Evolutionary conservation across 345 rosid species (phyloP), one percentile per base, ranked within the genome.

Genomic region (Jatropha curcas): DNA sequence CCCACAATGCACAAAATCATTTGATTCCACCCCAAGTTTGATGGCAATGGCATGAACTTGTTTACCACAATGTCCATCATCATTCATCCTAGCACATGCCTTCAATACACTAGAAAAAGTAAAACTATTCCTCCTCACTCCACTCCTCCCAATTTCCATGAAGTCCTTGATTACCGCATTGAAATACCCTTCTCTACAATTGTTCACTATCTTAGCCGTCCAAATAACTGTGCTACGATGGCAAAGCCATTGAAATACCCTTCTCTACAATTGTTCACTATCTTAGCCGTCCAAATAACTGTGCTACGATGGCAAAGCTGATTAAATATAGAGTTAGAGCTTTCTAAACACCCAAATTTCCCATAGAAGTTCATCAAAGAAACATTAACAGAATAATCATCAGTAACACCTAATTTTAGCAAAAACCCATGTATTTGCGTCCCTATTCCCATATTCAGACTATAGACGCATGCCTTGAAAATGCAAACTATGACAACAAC

Each of bases 361-460:
- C 90, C 87, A 30, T 92, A 89, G 58, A 92, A 88, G 53, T 82
- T 76, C 62, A 86, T 85, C 83, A 88, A 77, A 0, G 86, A 81
- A 27, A 84, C 79, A 7, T 77, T 76, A 3, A 84, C 62, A 60
- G 79, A 79, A 7, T 73, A 74, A 58, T 83, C 83, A 39, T 70
- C 60, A 4, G 71, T 61, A 20, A 25, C 63, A 56, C 93, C 92
- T 28, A 74, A 62, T 84, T 89, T 92, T 56, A 87, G 76, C 39
- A 85, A 77, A 83, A 87, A 80, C 7, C 79, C 90, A 76, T 89
- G 97, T n/a, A 89, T 63, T 70, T 92, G 93, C 68, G 84, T 85
- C 11, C 95, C 97, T 17, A 88, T 78, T 11, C 56, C 88, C 74
- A 87, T 72, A 64, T 89, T 82, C 71, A 71, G 72, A 2, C 80